A percentile compares a stretch with the other conserved stretches of the same genome.
Conservation (phyloP, 805 yeast genomes). For the Metschnikowia reukaufii region DNA sequence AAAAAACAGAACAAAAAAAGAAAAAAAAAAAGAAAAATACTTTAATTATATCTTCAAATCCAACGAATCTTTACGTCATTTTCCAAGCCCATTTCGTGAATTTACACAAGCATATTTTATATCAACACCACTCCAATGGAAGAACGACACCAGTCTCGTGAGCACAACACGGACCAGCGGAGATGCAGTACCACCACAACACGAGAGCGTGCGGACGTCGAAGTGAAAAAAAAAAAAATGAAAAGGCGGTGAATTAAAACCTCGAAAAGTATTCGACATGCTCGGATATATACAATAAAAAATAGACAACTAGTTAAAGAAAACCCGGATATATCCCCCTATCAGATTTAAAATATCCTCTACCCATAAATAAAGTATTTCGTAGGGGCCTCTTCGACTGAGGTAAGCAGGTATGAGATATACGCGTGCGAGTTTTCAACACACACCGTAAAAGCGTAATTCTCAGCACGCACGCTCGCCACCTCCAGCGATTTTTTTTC, state of each 20-base stretch:
- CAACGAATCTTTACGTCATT: too few relatives aligned
- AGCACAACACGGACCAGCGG: not conserved
- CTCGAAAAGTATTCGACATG: not conserved
- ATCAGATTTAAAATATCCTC: too few relatives aligned
- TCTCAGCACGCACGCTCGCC: constrained; percentile 20
- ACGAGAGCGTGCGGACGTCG: not conserved
- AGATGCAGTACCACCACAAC: not conserved
- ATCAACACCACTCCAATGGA: not conserved
- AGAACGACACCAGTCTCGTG: not conserved
- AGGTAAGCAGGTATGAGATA: constrained; percentile 11
- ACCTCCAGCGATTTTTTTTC: constrained; percentile 21
- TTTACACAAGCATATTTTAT: too few relatives aligned
- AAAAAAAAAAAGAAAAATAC: too few relatives aligned
- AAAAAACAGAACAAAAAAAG: too few relatives aligned
- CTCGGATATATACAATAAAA: not conserved
- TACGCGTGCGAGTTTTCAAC: not conserved
- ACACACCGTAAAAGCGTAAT: constrained; percentile 11
- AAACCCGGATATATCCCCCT: too few relatives aligned
- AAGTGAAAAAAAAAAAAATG: too few relatives aligned
- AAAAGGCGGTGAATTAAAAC: not conserved
- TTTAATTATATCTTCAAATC: too few relatives aligned
- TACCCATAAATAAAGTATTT: not conserved
- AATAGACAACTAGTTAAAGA: too few relatives aligned
- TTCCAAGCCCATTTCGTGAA: too few relatives aligned
- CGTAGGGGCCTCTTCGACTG: constrained; percentile 1